Conservation (phyloP, 768 basidiomycete genomes). For the Strobilomyces dryophilus region DNA sequence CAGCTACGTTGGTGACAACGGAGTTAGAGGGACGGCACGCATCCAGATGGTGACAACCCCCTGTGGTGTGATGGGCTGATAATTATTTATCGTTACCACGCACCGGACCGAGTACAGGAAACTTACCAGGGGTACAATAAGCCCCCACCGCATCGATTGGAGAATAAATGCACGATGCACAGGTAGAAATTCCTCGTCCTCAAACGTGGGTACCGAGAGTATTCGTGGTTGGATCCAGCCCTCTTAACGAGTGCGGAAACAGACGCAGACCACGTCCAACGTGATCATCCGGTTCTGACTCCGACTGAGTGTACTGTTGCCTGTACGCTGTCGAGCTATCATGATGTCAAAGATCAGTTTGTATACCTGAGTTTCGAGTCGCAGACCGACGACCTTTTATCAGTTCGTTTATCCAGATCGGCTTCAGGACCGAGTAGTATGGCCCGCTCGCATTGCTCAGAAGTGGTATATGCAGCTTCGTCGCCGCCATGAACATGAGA, state of each 20-base stretch:
- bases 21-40: background rate
- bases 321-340: too few species aligned
- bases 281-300: conserved; percentile 47
- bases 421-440: too few species aligned
- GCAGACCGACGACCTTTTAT: too few species aligned
- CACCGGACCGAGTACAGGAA: background rate
- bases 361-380: conserved; percentile 38
- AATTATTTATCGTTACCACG: background rate
- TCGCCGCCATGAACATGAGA: too few species aligned
- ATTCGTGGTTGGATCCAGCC: background rate
- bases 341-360: too few species aligned
- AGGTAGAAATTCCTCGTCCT: conserved; percentile 28
- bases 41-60: conserved; percentile 19
- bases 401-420: too few species aligned
- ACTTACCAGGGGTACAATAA: conserved; percentile 22
- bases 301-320: conserved; percentile 44
- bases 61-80: conserved; percentile 9
- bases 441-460: too few species aligned
- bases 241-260: background rate
- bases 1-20: background rate
- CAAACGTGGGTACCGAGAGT: conserved; percentile 33
- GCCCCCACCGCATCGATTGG: conserved; percentile 36
- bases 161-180: conserved; percentile 32
- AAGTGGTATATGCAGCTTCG: too few species aligned
- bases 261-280: conserved; percentile 33